Evolutionary conservation across 1,139 yeast species (phyloP), one percentile per base, ranked within the genome.

Genomic region (Zygotorulaspora mrakii): DNA sequence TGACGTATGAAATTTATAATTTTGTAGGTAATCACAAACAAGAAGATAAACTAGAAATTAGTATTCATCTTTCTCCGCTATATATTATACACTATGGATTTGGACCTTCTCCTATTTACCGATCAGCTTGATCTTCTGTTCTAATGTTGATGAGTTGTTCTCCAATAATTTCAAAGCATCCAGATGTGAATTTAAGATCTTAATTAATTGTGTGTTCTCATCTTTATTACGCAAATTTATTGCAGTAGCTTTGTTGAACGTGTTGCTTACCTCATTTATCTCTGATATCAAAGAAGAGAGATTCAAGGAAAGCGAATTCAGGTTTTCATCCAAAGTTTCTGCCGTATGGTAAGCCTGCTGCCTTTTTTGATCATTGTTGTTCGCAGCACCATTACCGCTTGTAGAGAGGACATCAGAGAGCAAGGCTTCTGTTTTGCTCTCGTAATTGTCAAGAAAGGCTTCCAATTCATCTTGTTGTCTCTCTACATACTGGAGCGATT

Each of bases 401-500:
- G 77, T 74, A 2, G 66, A 53, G 5, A 65, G 45, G n/a, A 64
- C 64, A 42, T 64, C 68, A 2, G 66, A 47, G 43, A 78, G 66
- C 39, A 78, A 61, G 8, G 71, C 64, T 48, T 86, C 89, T 0
- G 94, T 91, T 61, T 87, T 95, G 46, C 73, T 76, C 62, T 91
- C 98, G 57, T 89, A 89, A 48, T 81, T 82, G 51, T 84, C 87
- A 48, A 91, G 74, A 52, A 91, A 72, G 18, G 76, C 71, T 48
- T 89, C 97, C 40, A 91, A 70, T 57, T 91, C 98, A 48, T 84
- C 87, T 59, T 94, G 98, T 59, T 94, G 98, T 52, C 83, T 79
- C 57, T 85, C 94, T 35, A 91, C 85, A 59, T 88, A 89, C 39
- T 80, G 71, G 40, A 94, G 68, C 37, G 88, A 82, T 61, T 88